Evolutionary conservation across 2,329 filamentous ascomycete genomes (phyloP).

Genomic region (Davidsoniella eucalypti): DNA sequence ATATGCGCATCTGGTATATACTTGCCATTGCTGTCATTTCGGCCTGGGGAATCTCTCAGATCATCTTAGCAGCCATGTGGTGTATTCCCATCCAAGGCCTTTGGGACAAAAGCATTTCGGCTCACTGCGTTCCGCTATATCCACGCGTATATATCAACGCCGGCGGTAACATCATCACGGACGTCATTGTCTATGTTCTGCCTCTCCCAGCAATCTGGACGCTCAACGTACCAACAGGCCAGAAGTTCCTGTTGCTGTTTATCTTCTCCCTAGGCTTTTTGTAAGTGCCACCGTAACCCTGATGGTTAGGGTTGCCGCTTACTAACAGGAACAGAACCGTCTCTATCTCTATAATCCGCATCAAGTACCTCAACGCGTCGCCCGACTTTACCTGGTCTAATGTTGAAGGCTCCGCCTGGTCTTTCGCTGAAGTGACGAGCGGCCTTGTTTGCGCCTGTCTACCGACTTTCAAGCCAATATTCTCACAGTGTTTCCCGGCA

Average conservation of each 20-base stretch:
- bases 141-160: constrained; percentile 17
- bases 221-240: constrained; percentile 15
- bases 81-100: constrained; percentile 18
- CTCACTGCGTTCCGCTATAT: constrained; percentile 15
- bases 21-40: constrained; percentile 17
- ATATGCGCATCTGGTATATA: constrained; percentile 17
- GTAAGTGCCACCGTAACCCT: constrained; percentile 12
- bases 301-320: background rate
- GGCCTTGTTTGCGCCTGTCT: constrained; percentile 16
- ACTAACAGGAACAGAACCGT: constrained; percentile 13
- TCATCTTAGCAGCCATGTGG: constrained; percentile 16
- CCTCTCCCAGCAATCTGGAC: constrained; percentile 17
- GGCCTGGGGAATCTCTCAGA: constrained; percentile 17
- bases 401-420: constrained; percentile 16
- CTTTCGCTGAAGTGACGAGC: constrained; percentile 16
- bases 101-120: constrained; percentile 16
- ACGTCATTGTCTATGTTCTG: constrained; percentile 17
- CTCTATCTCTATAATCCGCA: constrained; percentile 16
- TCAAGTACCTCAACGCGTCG: constrained; percentile 14
- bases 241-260: constrained; percentile 17
- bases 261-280: constrained; percentile 19
- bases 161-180: constrained; percentile 18
- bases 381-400: constrained; percentile 16
- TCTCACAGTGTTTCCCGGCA: constrained; percentile 16
- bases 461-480: constrained; percentile 16